Conservation (phyloP, 306 rosid genomes). For the Dryas octopetala region DNA sequence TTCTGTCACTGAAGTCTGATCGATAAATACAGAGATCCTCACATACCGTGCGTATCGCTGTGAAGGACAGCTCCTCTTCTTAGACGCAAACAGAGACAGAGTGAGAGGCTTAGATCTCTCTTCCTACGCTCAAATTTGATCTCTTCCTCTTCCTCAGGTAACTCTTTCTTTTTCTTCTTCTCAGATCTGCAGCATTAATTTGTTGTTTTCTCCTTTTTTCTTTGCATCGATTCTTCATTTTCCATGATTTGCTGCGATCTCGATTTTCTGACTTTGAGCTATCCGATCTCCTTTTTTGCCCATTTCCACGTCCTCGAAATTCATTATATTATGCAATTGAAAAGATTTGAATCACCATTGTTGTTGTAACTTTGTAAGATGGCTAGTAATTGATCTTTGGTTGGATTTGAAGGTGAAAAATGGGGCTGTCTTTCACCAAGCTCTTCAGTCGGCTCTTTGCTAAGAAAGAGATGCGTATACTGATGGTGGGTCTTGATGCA, state of each 20-base stretch:
- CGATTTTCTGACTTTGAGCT: not conserved
- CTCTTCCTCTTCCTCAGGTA: constrained; percentile 39
- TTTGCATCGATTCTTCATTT: not conserved
- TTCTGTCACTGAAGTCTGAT: not conserved
- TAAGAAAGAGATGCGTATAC: constrained; percentile 92
- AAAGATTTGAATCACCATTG: not conserved
- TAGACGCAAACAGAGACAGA: not conserved
- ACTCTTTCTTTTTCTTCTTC: not conserved
- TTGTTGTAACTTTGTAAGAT: not conserved
- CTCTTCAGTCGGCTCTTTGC: constrained; percentile 88
- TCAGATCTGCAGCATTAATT: not conserved
- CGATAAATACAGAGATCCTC: constrained; percentile 8
- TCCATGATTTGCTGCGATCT: constrained; percentile 6
- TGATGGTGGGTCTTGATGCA: constrained; percentile 95
- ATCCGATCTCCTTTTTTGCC: not conserved
- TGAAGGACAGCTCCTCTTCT: constrained; percentile 19
- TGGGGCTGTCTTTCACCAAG: constrained; percentile 93
- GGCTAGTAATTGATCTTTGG: not conserved
- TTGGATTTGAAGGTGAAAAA: constrained; percentile 38
- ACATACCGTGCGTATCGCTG: not conserved
- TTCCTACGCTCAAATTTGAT: constrained; percentile 11
- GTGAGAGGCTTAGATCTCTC: not conserved
- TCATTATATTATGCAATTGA: not conserved
- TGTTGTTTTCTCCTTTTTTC: not conserved
- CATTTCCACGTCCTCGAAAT: no score